Conservation (phyloP, 2,329 filamentous ascomycete genomes). For the Aspergillus floridensis region DNA sequence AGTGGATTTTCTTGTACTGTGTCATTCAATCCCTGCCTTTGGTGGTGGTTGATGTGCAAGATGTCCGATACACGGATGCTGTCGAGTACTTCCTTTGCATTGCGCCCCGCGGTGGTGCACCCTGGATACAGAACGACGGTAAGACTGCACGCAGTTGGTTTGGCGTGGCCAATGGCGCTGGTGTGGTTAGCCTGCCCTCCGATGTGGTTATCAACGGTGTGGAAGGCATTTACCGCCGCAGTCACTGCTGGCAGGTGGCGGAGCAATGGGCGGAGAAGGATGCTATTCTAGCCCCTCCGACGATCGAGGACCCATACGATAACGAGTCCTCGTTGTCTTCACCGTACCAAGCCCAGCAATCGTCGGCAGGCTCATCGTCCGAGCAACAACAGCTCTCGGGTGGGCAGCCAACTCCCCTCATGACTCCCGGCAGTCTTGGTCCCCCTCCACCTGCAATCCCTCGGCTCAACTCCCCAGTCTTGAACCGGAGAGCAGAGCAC, state of each 20-base stretch:
- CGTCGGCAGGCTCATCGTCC: conserved; percentile 37
- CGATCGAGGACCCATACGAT: conserved; percentile 35
- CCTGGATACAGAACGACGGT: conserved; percentile 48
- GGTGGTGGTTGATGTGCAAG: conserved; percentile 50
- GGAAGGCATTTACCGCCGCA: conserved; percentile 66
- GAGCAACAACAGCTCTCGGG: conserved; percentile 19
- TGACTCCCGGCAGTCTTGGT: conserved; percentile 31
- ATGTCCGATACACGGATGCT: conserved; percentile 43
- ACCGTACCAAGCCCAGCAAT: conserved; percentile 38
- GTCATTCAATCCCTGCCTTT: conserved; percentile 51
- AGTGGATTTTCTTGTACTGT: conserved; percentile 53
- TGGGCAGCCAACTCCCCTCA: conserved; percentile 26
- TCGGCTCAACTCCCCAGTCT: conserved; percentile 32
- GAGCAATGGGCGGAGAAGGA: conserved; percentile 57
- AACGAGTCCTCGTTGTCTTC: conserved; percentile 40
- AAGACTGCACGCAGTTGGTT: conserved; percentile 49
- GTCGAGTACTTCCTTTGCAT: conserved; percentile 53
- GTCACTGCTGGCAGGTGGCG: conserved; percentile 67
- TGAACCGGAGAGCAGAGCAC: conserved; percentile 34
- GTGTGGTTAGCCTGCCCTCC: conserved; percentile 60
- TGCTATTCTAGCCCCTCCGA: conserved; percentile 32
- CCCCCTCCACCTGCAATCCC: conserved; percentile 37
- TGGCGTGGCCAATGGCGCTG: conserved; percentile 59
- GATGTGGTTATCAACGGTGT: conserved; percentile 65
- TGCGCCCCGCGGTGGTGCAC: conserved; percentile 47